phyloP scores from a whole-genome alignment of 495 filamentous ascomycete species.

The Neurospora sp. region DNA sequence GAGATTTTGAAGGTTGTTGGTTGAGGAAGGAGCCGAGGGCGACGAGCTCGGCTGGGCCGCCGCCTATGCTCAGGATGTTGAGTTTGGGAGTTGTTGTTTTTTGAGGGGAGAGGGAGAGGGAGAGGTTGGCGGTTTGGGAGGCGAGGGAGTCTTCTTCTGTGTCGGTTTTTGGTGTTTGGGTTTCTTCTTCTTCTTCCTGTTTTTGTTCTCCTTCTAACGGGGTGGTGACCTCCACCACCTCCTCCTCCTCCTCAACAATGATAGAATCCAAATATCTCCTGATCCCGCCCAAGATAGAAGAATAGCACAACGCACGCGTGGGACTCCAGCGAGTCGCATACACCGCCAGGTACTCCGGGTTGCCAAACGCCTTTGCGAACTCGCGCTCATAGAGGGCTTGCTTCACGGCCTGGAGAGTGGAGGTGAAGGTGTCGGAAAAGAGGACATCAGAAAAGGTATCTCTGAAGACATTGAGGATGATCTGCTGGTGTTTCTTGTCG shows the following conservation, averaged over 20 bases:
- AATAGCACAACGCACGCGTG: conserved; percentile 68
- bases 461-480: conserved; percentile 67
- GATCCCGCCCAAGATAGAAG: conserved; percentile 49
- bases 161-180: background rate
- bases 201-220: conserved; percentile 3
- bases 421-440: conserved; percentile 20
- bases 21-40: conserved; percentile 58
- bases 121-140: background rate
- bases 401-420: conserved; percentile 70
- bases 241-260: background rate
- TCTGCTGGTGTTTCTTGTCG: conserved; percentile 49
- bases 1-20: conserved; percentile 16
- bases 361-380: conserved; percentile 69
- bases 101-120: background rate
- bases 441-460: conserved; percentile 43
- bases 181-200: background rate
- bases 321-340: conserved; percentile 88
- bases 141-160: background rate
- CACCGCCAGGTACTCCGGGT: conserved; percentile 54
- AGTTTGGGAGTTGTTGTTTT: conserved; percentile 5
- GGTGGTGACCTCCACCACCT: background rate
- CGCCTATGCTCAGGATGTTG: conserved; percentile 64
- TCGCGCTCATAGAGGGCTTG: conserved; percentile 73
- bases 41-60: conserved; percentile 77
- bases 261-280: conserved; percentile 24